Evolutionary conservation across 345 rosid genomes (phyloP).

Genomic region (Odontarrhena argentea): DNA sequence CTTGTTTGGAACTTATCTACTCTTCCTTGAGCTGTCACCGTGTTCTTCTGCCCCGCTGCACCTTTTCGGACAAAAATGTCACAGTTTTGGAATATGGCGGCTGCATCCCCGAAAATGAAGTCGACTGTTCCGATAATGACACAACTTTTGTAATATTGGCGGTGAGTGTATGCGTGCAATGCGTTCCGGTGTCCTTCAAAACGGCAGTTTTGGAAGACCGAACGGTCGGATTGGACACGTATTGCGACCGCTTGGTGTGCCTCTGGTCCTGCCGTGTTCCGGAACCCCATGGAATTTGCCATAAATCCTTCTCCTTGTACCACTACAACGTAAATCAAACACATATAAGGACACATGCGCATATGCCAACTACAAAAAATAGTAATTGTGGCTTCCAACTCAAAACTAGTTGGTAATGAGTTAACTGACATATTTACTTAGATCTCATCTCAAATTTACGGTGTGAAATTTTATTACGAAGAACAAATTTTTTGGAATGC

Average conservation of each 20-base stretch:
- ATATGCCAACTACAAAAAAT: no score
- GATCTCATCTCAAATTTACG: no score
- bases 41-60: conserved; percentile 53
- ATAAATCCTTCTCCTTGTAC: conserved; percentile 69
- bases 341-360: not conserved
- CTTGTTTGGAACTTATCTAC: conserved; percentile 60
- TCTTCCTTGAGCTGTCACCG: conserved; percentile 73
- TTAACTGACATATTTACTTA: no score
- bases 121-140: conserved; percentile 73
- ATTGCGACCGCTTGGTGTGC: conserved; percentile 75
- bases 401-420: no score
- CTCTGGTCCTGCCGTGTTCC: conserved; percentile 83
- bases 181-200: conserved; percentile 86
- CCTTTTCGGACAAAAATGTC: conserved; percentile 61
- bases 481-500: no score
- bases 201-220: conserved; percentile 70
- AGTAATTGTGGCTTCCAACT: no score
- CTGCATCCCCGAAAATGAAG: conserved; percentile 89
- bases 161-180: conserved; percentile 70
- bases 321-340: conserved; percentile 42
- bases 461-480: no score
- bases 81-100: conserved; percentile 79
- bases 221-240: conserved; percentile 68
- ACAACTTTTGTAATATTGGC: conserved; percentile 76
- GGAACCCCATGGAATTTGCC: conserved; percentile 74